phyloP scores from a whole-genome alignment of 2,329 filamentous ascomycete species.

The Coniella vitis region DNA sequence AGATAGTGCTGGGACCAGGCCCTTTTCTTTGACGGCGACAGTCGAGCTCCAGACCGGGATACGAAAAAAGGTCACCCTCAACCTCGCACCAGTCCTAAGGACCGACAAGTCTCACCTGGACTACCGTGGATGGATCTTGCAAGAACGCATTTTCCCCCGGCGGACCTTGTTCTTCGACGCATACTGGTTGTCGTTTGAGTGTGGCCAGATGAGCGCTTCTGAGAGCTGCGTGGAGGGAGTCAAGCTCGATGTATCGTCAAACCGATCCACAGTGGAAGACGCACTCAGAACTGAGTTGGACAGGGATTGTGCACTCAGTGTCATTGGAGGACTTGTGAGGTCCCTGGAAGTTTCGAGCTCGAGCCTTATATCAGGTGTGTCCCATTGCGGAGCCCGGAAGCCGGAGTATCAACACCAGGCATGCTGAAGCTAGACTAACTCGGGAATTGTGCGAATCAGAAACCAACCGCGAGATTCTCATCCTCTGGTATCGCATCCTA shows the following conservation, averaged over 20 bases:
- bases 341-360: background rate
- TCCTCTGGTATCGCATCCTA: slow-evolving; percentile 2
- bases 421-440: too few relatives aligned
- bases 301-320: slow-evolving; percentile 2
- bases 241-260: background rate
- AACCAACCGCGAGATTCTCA: background rate
- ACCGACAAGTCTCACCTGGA: slow-evolving; percentile 3
- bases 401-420: too few relatives aligned
- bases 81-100: slow-evolving; percentile 1
- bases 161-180: slow-evolving; percentile 2
- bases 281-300: background rate
- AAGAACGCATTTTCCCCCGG: slow-evolving; percentile 3
- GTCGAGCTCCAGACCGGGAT: background rate
- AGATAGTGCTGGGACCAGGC: background rate
- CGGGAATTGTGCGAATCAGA: too few relatives aligned
- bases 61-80: background rate
- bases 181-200: slow-evolving; percentile 4
- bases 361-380: background rate
- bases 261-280: background rate
- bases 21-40: background rate
- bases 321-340: background rate
- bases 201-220: slow-evolving; percentile 2
- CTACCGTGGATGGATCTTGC: slow-evolving; percentile 4
- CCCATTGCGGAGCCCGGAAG: too few relatives aligned
- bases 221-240: background rate